These are phyloP conservation scores for Kwoniella newhampshirensis DNA, from an alignment of 768 basidiomycete genomes.

Conservation along the genomic window DNA sequence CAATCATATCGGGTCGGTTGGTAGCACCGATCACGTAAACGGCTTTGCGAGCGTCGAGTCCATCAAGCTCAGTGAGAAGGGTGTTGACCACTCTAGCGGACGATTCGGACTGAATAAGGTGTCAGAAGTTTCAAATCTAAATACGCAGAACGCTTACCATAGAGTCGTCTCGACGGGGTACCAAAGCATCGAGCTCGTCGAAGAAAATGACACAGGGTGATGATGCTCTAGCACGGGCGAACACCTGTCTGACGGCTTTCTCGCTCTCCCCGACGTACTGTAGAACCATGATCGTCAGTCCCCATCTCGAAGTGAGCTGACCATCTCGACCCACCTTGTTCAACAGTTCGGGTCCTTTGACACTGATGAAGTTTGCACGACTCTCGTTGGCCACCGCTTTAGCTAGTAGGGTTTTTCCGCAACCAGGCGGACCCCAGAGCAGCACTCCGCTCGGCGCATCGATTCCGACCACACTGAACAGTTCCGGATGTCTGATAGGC, in stretches of 20 bases:
- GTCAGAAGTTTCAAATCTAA: not conserved
- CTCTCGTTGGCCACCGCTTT: conserved; percentile 98
- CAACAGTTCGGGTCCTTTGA: conserved; percentile 92
- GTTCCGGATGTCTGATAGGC: conserved; percentile 82
- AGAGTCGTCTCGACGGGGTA: conserved; percentile 83
- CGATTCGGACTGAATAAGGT: conserved; percentile 70
- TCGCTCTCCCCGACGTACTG: conserved; percentile 98
- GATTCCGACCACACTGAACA: conserved; percentile 86
- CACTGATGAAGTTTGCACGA: conserved; percentile 92
- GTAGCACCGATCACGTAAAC: conserved; percentile 95
- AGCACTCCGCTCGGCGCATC: conserved; percentile 88
- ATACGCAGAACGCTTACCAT: conserved; percentile 60
- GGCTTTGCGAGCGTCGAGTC: conserved; percentile 77
- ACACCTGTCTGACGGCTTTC: conserved; percentile 88
- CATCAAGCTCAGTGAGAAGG: conserved; percentile 88
- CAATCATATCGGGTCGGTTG: conserved; percentile 94
- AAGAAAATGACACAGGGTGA: conserved; percentile 95
- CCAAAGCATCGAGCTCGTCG: conserved; percentile 88
- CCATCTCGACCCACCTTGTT: conserved; percentile 71
- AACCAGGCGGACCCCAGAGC: conserved; percentile 98
- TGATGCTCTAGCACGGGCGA: conserved; percentile 87
- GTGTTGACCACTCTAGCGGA: conserved; percentile 93
- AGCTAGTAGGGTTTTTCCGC: conserved; percentile 95
- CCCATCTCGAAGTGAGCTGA: not conserved
- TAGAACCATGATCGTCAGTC: conserved; percentile 8